Percentiles rank a stretch among this genome's conserved stretches.
These are phyloP conservation scores for Emmonsia crescens DNA, from an alignment of 2,329 filamentous ascomycete species.

Conservation along the genomic window DNA sequence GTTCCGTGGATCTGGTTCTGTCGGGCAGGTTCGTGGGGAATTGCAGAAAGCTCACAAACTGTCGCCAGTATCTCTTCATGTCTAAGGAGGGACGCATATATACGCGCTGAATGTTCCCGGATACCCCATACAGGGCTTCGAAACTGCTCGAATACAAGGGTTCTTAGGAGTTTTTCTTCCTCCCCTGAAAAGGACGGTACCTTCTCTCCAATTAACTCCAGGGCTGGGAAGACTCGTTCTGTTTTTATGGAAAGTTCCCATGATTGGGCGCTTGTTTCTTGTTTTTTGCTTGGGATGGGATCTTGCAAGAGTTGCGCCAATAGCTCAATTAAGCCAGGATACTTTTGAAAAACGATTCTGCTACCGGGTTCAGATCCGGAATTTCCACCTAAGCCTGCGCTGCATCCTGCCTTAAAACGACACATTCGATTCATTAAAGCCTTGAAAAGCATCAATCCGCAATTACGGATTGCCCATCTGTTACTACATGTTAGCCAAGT, in stretches of 20 bases:
- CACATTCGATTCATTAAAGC: conserved; percentile 63
- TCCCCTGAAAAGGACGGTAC: conserved; percentile 25
- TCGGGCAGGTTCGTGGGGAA: conserved; percentile 8
- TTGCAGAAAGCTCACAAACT: conserved; percentile 18
- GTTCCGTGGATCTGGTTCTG: conserved; percentile 34
- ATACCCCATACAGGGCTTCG: conserved; percentile 36
- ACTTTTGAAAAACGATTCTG: conserved; percentile 32
- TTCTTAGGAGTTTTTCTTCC: conserved; percentile 23
- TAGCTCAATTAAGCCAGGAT: conserved; percentile 28
- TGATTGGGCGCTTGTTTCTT: not conserved
- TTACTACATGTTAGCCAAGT: not conserved
- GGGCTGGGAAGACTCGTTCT: conserved; percentile 35
- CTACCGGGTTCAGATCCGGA: conserved; percentile 36
- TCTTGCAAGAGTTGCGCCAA: conserved; percentile 25
- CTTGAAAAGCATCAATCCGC: conserved; percentile 76
- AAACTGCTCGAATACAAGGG: conserved; percentile 28
- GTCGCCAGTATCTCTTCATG: conserved; percentile 23
- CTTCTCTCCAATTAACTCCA: conserved; percentile 37
- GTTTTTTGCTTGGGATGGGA: not conserved
- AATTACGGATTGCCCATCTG: conserved; percentile 91
- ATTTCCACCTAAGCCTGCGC: conserved; percentile 38
- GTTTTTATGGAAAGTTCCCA: conserved; percentile 27
- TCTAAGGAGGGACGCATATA: conserved; percentile 30
- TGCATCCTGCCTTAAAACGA: conserved; percentile 26
- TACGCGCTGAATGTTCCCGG: conserved; percentile 36